These are phyloP conservation scores for Abrus pulchellus DNA, from an alignment of 306 rosid genomes.

Conservation along the genomic window DNA sequence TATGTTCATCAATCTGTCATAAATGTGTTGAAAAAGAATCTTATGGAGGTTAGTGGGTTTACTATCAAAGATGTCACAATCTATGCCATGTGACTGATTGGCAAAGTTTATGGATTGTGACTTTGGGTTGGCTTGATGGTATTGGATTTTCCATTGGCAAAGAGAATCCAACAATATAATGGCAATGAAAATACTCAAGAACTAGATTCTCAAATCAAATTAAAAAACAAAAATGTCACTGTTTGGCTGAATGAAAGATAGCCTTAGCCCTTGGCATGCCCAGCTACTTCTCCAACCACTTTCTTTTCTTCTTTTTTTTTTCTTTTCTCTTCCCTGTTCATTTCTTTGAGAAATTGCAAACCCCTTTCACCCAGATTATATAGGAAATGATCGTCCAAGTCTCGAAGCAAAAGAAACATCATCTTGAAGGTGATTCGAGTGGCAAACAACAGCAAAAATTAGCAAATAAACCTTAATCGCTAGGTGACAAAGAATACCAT, in stretches of 20 bases:
- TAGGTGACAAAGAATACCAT: background rate
- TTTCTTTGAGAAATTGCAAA: conserved; percentile 5
- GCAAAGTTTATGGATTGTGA: conserved; percentile 35
- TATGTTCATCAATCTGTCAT: conserved; percentile 43
- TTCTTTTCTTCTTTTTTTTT: background rate
- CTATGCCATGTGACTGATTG: conserved; percentile 54
- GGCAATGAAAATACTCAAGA: conserved; percentile 24
- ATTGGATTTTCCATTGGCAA: conserved; percentile 46
- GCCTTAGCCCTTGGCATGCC: conserved; percentile 7
- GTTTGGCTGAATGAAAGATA: conserved; percentile 21
- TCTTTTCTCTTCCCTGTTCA: background rate
- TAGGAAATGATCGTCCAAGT: conserved; percentile 15
- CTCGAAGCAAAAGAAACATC: conserved; percentile 20
- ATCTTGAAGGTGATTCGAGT: conserved; percentile 10
- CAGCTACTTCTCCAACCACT: background rate
- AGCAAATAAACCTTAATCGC: background rate
- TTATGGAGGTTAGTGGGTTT: conserved; percentile 45
- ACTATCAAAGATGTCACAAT: conserved; percentile 52
- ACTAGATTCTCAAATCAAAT: conserved; percentile 41
- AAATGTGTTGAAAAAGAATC: conserved; percentile 50
- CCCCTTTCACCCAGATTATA: conserved; percentile 18
- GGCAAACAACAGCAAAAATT: background rate
- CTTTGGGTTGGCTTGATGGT: conserved; percentile 41
- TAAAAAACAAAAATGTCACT: conserved; percentile 36
- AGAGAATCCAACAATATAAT: conserved; percentile 46